Evolutionary conservation across 1,139 yeast genomes (phyloP).

Genomic region (Saccharomyces pastorianus): DNA sequence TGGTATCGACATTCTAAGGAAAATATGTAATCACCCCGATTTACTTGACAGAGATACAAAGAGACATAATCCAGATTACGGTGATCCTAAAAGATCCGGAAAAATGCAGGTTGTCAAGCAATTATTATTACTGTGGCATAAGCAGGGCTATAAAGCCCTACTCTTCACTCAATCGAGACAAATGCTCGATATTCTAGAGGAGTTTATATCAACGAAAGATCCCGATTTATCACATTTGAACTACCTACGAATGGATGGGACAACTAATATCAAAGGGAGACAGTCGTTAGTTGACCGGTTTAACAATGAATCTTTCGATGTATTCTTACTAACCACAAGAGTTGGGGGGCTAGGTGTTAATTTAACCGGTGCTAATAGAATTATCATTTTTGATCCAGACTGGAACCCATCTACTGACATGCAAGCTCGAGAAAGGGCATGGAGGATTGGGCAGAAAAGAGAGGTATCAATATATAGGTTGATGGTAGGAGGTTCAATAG

Average conservation of each 20-base stretch:
- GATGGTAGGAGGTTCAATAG: slow-evolving; percentile 93
- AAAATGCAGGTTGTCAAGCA: slow-evolving; percentile 84
- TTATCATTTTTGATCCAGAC: slow-evolving; percentile 91
- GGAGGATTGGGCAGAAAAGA: slow-evolving; percentile 92
- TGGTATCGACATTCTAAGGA: slow-evolving; percentile 85
- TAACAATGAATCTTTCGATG: slow-evolving; percentile 51
- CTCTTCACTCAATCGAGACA: slow-evolving; percentile 88
- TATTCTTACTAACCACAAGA: slow-evolving; percentile 80
- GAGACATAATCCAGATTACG: slow-evolving; percentile 43
- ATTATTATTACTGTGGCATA: slow-evolving; percentile 65
- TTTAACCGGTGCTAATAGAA: slow-evolving; percentile 90
- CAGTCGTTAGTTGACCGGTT: slow-evolving; percentile 76
- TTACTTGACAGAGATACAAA: slow-evolving; percentile 52
- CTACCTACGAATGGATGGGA: slow-evolving; percentile 88
- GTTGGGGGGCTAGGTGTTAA: slow-evolving; percentile 96
- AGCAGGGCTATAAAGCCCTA: slow-evolving; percentile 69
- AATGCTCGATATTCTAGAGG: slow-evolving; percentile 82
- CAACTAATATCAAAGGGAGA: slow-evolving; percentile 69
- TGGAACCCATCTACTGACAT: slow-evolving; percentile 98
- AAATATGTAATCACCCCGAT: slow-evolving; percentile 95
- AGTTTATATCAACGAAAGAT: slow-evolving; percentile 44
- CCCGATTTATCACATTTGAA: slow-evolving; percentile 37
- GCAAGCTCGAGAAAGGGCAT: slow-evolving; percentile 94
- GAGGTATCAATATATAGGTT: slow-evolving; percentile 86
- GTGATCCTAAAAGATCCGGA: slow-evolving; percentile 69